phyloP scores from a whole-genome alignment of 139 green algal genomes.

The Zygnema circumcarinatum region DNA sequence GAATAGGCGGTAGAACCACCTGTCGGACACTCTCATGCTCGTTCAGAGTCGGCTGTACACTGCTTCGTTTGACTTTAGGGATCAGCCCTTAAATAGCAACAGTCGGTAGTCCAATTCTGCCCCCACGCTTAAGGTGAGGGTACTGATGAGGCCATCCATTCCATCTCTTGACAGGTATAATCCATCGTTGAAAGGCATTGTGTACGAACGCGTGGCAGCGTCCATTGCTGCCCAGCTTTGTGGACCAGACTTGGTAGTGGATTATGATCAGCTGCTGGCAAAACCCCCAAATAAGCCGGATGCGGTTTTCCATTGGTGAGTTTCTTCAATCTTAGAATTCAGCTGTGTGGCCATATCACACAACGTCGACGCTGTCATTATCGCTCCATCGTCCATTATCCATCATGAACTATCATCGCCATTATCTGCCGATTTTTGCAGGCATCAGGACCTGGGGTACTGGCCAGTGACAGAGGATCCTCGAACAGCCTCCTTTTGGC shows the following conservation, averaged over 20 bases:
- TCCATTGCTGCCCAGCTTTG: conserved; percentile 71
- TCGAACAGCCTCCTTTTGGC: conserved; percentile 74
- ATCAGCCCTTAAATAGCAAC: too few relatives aligned
- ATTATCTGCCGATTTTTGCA: too few relatives aligned
- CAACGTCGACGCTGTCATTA: too few relatives aligned
- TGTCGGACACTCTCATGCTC: too few relatives aligned
- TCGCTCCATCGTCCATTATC: too few relatives aligned
- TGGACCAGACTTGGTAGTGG: conserved; percentile 67
- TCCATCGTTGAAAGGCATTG: conserved; percentile 66
- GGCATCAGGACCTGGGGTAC: conserved; percentile 68
- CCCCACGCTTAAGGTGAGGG: too few relatives aligned
- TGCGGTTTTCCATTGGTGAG: conserved; percentile 71
- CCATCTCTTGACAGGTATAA: conserved; percentile 65
- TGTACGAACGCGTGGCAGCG: conserved; percentile 64
- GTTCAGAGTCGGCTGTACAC: too few relatives aligned
- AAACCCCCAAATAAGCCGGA: conserved; percentile 68
- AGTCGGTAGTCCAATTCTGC: too few relatives aligned
- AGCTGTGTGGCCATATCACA: background rate
- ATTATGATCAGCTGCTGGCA: conserved; percentile 76
- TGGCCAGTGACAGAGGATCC: conserved; percentile 66
- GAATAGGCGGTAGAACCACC: too few relatives aligned
- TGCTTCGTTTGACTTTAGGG: too few relatives aligned
- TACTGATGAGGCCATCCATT: too few relatives aligned
- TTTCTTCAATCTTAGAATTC: background rate
- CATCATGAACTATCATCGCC: too few relatives aligned